These are phyloP conservation scores for Suillus spraguei DNA, from an alignment of 768 basidiomycete genomes.

Conservation along the genomic window DNA sequence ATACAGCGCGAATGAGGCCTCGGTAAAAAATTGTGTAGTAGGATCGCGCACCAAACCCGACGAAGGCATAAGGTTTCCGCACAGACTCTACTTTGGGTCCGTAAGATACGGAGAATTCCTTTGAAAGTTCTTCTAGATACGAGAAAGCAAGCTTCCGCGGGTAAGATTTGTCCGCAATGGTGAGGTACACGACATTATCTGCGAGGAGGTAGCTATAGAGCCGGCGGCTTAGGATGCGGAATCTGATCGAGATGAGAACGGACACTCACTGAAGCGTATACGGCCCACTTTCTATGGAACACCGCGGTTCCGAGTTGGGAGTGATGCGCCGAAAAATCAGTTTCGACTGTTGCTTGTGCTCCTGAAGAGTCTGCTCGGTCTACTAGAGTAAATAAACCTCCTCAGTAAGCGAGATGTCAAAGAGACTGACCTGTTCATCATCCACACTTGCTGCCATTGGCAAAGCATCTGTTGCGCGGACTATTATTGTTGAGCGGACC, in stretches of 20 bases:
- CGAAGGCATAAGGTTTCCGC: conserved; percentile 97
- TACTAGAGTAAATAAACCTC: conserved; percentile 32
- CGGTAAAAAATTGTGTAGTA: conserved; percentile 6
- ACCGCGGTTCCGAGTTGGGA: conserved; percentile 91
- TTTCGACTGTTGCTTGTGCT: conserved; percentile 98
- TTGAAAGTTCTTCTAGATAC: conserved; percentile 94
- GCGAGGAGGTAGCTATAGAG: conserved; percentile 84
- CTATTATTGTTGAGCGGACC: conserved; percentile 88
- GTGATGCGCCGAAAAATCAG: conserved; percentile 94
- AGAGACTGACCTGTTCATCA: conserved; percentile 80
- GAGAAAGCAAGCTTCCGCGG: conserved; percentile 97
- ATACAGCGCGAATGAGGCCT: conserved; percentile 10
- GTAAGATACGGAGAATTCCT: conserved; percentile 93
- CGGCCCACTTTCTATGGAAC: conserved; percentile 94
- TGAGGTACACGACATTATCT: conserved; percentile 93
- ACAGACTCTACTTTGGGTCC: conserved; percentile 91
- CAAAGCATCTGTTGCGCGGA: conserved; percentile 82
- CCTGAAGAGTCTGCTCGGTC: conserved; percentile 93
- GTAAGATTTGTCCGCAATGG: conserved; percentile 96
- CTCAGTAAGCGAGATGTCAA: not conserved
- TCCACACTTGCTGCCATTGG: conserved; percentile 96
- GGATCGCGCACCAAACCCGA: conserved; percentile 82
- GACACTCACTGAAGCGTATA: conserved; percentile 91
- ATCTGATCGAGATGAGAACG: conserved; percentile 8
- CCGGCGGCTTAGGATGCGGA: conserved; percentile 8